phyloP scores from a whole-genome alignment of 306 rosid species.

The Oemleria cerasiformis region DNA sequence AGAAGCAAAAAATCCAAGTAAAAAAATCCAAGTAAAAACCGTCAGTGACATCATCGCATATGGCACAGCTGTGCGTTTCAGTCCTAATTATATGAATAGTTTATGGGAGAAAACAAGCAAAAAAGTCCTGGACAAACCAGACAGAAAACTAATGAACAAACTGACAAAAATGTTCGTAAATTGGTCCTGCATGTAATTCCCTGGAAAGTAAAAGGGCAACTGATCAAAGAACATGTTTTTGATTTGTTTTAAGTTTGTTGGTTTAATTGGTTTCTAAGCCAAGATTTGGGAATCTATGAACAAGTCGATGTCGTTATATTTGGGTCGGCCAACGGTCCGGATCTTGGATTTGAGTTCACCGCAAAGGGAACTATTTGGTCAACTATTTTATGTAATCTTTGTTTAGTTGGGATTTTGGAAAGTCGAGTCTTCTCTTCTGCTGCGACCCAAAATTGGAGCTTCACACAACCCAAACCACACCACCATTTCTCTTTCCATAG shows the following conservation, averaged over 20 bases:
- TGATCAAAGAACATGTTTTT: neutral
- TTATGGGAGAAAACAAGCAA: neutral
- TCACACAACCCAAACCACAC: neutral
- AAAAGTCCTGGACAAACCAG: neutral
- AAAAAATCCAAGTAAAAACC: no score
- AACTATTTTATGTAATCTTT: no score
- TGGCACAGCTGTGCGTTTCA: no score
- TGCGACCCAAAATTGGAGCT: neutral
- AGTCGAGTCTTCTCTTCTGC: conserved; percentile 2
- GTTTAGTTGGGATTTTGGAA: no score
- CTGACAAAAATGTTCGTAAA: neutral
- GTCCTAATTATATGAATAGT: no score
- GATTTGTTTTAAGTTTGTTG: neutral
- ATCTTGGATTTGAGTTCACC: conserved; percentile 9
- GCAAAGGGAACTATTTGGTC: neutral
- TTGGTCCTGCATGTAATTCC: neutral
- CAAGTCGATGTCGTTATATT: neutral
- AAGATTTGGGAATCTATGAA: neutral
- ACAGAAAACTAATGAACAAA: neutral
- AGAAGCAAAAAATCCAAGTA: no score
- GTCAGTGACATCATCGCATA: no score
- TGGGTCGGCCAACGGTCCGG: conserved; percentile 3
- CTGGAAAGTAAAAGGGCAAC: neutral
- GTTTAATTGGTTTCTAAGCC: neutral
- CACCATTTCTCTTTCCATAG: neutral